Percentiles rank a stretch among this genome's conserved stretches.
These are phyloP conservation scores for Acidomyces sp. DNA, from an alignment of 495 filamentous ascomycete genomes.

Conservation along the genomic window DNA sequence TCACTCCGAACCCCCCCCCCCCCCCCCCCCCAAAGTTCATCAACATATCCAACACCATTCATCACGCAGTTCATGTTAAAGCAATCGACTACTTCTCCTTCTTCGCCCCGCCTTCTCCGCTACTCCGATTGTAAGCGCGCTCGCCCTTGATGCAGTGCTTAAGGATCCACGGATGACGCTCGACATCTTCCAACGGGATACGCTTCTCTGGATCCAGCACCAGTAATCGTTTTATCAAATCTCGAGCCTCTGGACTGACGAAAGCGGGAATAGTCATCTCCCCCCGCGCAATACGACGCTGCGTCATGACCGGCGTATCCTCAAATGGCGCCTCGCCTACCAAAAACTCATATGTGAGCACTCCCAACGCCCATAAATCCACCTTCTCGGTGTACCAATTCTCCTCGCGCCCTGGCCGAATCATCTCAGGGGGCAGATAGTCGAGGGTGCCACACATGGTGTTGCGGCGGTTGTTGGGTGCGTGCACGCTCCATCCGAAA, in stretches of 20 bases:
- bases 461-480: constrained; percentile 81
- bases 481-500: constrained; percentile 97
- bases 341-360: constrained; percentile 91
- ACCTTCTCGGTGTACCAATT: constrained; percentile 92
- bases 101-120: constrained; percentile 4
- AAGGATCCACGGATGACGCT: constrained; percentile 88
- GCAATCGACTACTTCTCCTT: constrained; percentile 7
- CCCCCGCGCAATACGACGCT: constrained; percentile 71
- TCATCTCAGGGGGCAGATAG: constrained; percentile 96
- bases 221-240: constrained; percentile 85
- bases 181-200: constrained; percentile 76
- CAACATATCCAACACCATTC: too few species aligned
- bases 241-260: constrained; percentile 78
- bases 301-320: constrained; percentile 89
- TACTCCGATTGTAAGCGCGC: constrained; percentile 29
- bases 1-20: too few species aligned
- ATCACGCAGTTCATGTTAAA: too few species aligned
- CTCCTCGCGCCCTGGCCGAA: constrained; percentile 57
- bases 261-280: constrained; percentile 90
- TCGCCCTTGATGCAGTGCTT: constrained; percentile 87
- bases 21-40: too few species aligned
- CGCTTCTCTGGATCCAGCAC: constrained; percentile 91
- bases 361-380: constrained; percentile 89
- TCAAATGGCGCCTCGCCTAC: constrained; percentile 95
- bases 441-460: constrained; percentile 97